These are phyloP conservation scores for Aspergillus phoenicis DNA, from an alignment of 2,329 filamentous ascomycete genomes.

Conservation along the genomic window DNA sequence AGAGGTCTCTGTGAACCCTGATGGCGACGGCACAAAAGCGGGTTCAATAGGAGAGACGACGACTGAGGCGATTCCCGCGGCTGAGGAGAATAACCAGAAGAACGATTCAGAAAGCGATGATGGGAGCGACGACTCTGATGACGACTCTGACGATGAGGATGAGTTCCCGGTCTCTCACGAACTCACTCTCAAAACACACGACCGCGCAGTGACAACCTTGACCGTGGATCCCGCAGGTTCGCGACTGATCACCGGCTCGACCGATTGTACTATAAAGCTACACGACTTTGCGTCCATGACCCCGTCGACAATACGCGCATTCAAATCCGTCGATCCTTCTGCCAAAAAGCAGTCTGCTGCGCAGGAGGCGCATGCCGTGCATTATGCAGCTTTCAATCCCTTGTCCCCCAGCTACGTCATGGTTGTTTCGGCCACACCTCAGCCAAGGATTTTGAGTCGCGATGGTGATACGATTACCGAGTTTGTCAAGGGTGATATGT, in stretches of 20 bases:
- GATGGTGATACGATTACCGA: constrained; percentile 85
- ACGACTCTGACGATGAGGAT: constrained; percentile 73
- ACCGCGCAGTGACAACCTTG: constrained; percentile 79
- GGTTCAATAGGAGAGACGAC: constrained; percentile 22
- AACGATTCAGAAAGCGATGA: neutral
- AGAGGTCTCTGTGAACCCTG: constrained; percentile 42
- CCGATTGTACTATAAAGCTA: constrained; percentile 86
- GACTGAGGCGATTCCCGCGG: constrained; percentile 25
- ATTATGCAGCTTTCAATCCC: constrained; percentile 85
- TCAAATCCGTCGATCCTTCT: constrained; percentile 88
- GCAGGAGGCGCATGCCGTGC: constrained; percentile 83
- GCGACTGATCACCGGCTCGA: constrained; percentile 84
- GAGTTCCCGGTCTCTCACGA: constrained; percentile 93
- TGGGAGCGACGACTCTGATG: constrained; percentile 54
- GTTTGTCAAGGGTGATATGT: constrained; percentile 98
- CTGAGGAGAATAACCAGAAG: constrained; percentile 28
- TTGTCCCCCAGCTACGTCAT: constrained; percentile 78
- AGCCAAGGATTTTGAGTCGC: constrained; percentile 84
- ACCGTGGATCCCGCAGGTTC: constrained; percentile 83
- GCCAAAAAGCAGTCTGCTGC: constrained; percentile 70
- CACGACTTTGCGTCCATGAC: constrained; percentile 97
- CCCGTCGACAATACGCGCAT: constrained; percentile 87
- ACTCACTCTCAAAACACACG: constrained; percentile 88
- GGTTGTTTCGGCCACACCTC: constrained; percentile 83
- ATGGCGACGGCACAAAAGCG: constrained; percentile 28